phyloP scores from a whole-genome alignment of 768 basidiomycete species.

The Tylopilus plumbeoviolaceoides region DNA sequence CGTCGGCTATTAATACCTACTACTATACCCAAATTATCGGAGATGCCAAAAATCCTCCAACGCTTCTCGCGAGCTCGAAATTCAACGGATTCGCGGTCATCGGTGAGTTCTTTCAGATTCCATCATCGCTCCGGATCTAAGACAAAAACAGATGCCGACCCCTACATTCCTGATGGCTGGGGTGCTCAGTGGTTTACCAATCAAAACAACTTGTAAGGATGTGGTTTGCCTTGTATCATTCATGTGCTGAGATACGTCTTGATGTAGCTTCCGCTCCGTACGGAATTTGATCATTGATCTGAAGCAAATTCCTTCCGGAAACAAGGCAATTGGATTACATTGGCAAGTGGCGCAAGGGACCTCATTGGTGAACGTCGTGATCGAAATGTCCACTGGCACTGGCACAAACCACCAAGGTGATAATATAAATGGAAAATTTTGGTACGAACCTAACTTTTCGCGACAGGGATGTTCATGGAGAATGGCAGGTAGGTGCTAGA shows the following conservation, averaged over 20 bases:
- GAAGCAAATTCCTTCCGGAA: constrained; percentile 47
- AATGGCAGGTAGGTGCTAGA: constrained; percentile 47
- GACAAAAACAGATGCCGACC: constrained; percentile 54
- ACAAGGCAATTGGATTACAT: constrained; percentile 65
- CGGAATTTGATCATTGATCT: constrained; percentile 74
- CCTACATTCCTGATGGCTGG: constrained; percentile 56
- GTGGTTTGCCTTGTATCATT: not conserved
- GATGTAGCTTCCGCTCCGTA: constrained; percentile 58
- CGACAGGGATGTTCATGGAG: constrained; percentile 63
- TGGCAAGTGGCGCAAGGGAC: constrained; percentile 84
- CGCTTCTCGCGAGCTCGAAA: constrained; percentile 52
- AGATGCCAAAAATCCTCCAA: constrained; percentile 65
- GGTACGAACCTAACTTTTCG: not conserved
- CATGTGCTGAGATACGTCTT: not conserved
- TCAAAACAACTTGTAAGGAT: constrained; percentile 23
- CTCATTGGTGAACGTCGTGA: constrained; percentile 64
- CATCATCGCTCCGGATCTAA: not conserved
- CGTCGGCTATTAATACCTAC: constrained; percentile 59
- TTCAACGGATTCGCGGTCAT: constrained; percentile 75
- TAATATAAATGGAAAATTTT: not conserved
- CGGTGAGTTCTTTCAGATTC: constrained; percentile 37
- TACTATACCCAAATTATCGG: constrained; percentile 80
- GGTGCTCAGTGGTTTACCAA: constrained; percentile 25
- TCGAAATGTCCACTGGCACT: constrained; percentile 63
- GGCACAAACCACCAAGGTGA: constrained; percentile 65